Evolutionary conservation across 257 asterid genomes (phyloP), one percentile per base, ranked within the genome.

Genomic region (Rhazya stricta): DNA sequence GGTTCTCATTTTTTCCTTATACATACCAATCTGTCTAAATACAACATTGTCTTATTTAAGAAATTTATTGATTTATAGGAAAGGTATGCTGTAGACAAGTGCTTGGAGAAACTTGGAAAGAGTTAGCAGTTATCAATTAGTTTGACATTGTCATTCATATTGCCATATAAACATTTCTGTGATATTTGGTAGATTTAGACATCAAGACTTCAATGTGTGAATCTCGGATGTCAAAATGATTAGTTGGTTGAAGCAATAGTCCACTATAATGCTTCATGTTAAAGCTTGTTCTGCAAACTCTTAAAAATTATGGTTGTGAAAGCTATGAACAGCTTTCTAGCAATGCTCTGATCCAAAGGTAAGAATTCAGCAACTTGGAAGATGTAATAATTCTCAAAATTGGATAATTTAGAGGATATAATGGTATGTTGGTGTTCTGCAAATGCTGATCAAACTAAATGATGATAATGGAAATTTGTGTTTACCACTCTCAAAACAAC

Each of bases 1-100:
- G 27, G 93, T 84, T 73, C 75, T 63, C 12, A 2, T 65, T 9
- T 11, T 6, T 37, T 66, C 9, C 10, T 39, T 13, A 5, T 30
- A 61, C n/a, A 36, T 36, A 37, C 19, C 0, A 27, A 56, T 29
- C 9, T 54, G 11, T 12, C 9, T 45, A 56, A 34, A 13, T 15
- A 7, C 1, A n/a, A 2, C 5, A 53, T 15, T 65, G 18, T 11
- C 27, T 60, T 4, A 32, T 25, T 72, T 21, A 19, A 25, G 16
- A 60, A 9, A 2, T n/a, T 36, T 36, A 34, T 7, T 32, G 25
- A 63, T 18, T 34, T 63, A 34, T 34, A 21, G 30, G 41, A 62
- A 63, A 34, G 69, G 42, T 61, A 30, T 34, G 13, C 43, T 18
- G 43, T 62, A 36, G 69, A 65, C 18, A 51, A 34, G 5, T 66